Conservation (phyloP, 2,329 filamentous ascomycete species). For the Fusarium poae region DNA sequence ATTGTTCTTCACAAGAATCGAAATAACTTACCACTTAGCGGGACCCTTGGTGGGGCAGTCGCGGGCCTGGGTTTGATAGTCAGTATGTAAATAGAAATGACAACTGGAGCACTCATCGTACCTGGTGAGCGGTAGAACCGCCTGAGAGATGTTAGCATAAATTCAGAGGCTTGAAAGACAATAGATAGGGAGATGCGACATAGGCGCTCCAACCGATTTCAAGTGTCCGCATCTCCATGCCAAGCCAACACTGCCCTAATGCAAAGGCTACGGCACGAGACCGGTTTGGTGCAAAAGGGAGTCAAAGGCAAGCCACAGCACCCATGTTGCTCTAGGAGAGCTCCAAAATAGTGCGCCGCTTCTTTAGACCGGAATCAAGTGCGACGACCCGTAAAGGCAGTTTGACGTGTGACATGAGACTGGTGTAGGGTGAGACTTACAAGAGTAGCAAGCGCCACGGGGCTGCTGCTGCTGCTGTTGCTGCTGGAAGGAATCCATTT, state of each 20-base stretch:
- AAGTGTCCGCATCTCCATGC: constrained; percentile 5
- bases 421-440: constrained; percentile 53
- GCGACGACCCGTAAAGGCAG: background rate
- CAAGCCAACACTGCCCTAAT: constrained; percentile 6
- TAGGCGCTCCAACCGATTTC: background rate
- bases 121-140: constrained; percentile 80
- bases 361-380: background rate
- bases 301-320: constrained; percentile 7
- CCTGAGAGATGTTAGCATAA: constrained; percentile 61
- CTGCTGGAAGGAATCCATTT: constrained; percentile 57
- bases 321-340: background rate
- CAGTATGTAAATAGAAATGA: constrained; percentile 9
- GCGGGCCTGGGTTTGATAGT: constrained; percentile 69
- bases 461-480: constrained; percentile 41
- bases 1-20: background rate
- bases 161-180: constrained; percentile 9
- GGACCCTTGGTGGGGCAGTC: constrained; percentile 88
- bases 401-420: constrained; percentile 1
- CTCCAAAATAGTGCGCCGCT: background rate
- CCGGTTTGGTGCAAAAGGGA: background rate
- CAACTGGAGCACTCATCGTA: constrained; percentile 57
- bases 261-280: constrained; percentile 11
- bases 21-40: constrained; percentile 77
- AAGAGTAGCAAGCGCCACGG: constrained; percentile 66
- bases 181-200: background rate